Evolutionary conservation across 768 basidiomycete species (phyloP).

Genomic region (Boletus insuetus): DNA sequence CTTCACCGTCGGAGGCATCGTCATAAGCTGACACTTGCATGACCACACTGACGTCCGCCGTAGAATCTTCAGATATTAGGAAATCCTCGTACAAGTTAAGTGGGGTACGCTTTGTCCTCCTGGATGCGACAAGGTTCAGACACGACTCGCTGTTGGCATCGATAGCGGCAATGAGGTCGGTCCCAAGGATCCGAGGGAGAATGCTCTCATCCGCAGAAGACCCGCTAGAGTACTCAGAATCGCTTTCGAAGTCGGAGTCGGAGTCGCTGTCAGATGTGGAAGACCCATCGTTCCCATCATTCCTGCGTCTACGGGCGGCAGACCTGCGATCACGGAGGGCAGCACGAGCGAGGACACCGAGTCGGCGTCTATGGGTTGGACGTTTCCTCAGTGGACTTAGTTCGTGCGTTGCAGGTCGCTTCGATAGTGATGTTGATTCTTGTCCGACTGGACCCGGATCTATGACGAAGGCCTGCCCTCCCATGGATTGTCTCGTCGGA

Average conservation of each 20-base stretch:
- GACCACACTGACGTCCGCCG: conserved; percentile 19
- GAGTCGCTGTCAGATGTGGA: conserved; percentile 18
- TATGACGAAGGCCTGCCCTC: background rate
- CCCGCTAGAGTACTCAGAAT: conserved; percentile 19
- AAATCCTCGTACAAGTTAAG: conserved; percentile 6
- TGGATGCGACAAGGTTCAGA: conserved; percentile 9
- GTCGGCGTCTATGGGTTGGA: background rate
- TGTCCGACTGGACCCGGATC: background rate
- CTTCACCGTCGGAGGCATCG: conserved; percentile 8
- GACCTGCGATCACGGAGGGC: conserved; percentile 19
- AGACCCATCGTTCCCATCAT: background rate
- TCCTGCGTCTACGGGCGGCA: background rate
- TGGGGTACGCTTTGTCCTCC: background rate
- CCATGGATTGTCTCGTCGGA: background rate
- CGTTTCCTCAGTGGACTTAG: background rate
- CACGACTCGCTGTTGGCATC: conserved; percentile 27
- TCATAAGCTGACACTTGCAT: conserved; percentile 19
- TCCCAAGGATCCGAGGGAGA: conserved; percentile 25
- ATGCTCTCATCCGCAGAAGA: conserved; percentile 20
- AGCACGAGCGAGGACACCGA: conserved; percentile 22
- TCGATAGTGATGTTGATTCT: background rate
- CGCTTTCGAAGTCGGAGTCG: conserved; percentile 16
- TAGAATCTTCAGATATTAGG: conserved; percentile 17
- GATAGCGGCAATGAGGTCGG: conserved; percentile 28
- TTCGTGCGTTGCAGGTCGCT: background rate